These are phyloP conservation scores for Jatropha podagrica DNA, from an alignment of 441 rosid genomes.

Conservation along the genomic window DNA sequence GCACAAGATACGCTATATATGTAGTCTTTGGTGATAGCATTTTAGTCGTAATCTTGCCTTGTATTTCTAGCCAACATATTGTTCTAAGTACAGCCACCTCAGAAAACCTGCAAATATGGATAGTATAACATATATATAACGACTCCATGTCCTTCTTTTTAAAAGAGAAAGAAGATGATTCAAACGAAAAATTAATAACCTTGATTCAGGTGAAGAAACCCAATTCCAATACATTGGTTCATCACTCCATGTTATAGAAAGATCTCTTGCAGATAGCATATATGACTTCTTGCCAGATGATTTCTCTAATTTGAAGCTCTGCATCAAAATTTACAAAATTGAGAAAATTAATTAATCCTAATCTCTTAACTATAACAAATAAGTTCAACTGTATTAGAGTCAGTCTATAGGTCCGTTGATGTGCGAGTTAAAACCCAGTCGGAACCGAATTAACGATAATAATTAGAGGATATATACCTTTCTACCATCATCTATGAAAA, in stretches of 20 bases:
- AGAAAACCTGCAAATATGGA: conserved; percentile 40
- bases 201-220: conserved; percentile 48
- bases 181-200: conserved; percentile 23
- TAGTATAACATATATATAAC: too few species aligned
- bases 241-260: conserved; percentile 46
- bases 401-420: too few species aligned
- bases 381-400: too few species aligned
- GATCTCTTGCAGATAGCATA: conserved; percentile 61
- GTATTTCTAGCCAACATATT: conserved; percentile 46
- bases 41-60: conserved; percentile 42
- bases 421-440: too few species aligned
- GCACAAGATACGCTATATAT: conserved; percentile 55
- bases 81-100: conserved; percentile 54
- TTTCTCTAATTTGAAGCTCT: conserved; percentile 62
- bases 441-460: too few species aligned
- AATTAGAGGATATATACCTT: conserved; percentile 34
- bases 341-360: too few species aligned
- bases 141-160: too few species aligned
- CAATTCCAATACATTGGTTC: conserved; percentile 58
- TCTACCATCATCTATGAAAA: conserved; percentile 50
- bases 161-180: too few species aligned
- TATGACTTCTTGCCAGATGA: conserved; percentile 46
- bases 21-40: conserved; percentile 46
- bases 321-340: conserved; percentile 6
- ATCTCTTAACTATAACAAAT: too few species aligned